Conservation (phyloP, 257 asterid genomes). For the Penstemon barbatus region DNA sequence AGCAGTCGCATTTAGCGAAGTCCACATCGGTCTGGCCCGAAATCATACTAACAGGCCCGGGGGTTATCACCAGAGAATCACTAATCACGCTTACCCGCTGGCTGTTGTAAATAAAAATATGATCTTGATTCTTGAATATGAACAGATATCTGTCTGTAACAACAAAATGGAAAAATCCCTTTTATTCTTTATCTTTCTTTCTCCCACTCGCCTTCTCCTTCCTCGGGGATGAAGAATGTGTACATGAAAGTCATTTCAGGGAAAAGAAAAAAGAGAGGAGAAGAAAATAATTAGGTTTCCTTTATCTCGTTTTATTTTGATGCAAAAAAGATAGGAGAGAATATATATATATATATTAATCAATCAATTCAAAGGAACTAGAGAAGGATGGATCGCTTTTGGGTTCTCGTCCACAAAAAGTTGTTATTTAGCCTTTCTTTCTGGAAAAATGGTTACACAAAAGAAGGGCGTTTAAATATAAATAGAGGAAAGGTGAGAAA, state of each 20-base stretch:
- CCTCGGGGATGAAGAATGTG: conserved; percentile 50
- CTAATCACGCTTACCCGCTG: conserved; percentile 56
- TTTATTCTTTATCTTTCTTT: conserved; percentile 45
- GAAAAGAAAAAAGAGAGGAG: neutral
- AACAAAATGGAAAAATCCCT: neutral
- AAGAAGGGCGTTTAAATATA: conserved; percentile 23
- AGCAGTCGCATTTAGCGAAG: conserved; percentile 50
- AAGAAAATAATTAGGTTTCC: neutral
- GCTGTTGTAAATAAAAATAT: neutral
- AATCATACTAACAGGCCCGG: conserved; percentile 35
- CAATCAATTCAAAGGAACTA: neutral
- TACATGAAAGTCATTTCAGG: conserved; percentile 40
- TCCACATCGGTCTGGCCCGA: conserved; percentile 46
- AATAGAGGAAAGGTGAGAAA: neutral
- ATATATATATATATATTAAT: neutral
- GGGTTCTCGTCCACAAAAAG: neutral
- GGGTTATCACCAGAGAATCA: conserved; percentile 44
- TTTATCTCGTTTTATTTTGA: neutral
- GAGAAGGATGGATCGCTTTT: conserved; percentile 10
- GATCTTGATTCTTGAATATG: conserved; percentile 1
- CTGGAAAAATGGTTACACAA: conserved; percentile 3
- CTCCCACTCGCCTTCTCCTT: conserved; percentile 71
- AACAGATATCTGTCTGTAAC: too few species aligned
- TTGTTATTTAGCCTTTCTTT: neutral
- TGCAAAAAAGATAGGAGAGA: conserved; percentile 12